Evolutionary conservation across 2,329 filamentous ascomycete species (phyloP).

Genomic region (Colletotrichum graminicola): DNA sequence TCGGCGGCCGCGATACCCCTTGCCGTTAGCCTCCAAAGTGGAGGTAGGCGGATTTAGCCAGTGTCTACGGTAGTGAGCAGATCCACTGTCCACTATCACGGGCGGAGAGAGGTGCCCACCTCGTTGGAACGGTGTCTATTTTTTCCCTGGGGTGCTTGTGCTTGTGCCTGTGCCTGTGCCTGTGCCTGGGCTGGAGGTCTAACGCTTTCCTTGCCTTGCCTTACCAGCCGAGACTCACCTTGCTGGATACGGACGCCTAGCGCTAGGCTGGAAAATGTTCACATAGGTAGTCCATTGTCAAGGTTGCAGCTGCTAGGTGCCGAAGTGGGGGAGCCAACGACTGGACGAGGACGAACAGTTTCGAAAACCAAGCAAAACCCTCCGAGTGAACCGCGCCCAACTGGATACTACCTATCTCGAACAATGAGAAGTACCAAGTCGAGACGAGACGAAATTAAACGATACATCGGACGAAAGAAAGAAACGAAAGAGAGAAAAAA

Average conservation of each 20-base stretch:
- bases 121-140: neutral
- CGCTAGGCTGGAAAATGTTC: neutral
- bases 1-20: no score
- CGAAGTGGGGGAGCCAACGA: neutral
- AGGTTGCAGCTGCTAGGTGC: neutral
- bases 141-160: neutral
- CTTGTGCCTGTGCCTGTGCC: neutral
- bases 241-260: neutral
- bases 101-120: conserved; percentile 9
- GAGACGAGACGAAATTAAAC: conserved; percentile 28
- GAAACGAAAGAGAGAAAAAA: neutral
- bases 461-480: conserved; percentile 29
- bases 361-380: neutral
- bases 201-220: neutral
- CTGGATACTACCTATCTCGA: neutral
- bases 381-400: neutral
- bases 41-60: no score
- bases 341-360: neutral
- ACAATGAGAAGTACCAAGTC: conserved; percentile 10
- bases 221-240: neutral
- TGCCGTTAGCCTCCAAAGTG: no score
- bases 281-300: no score
- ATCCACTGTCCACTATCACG: conserved; percentile 40
- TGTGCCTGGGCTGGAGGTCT: neutral
- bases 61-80: conserved; percentile 28